Evolutionary conservation across 129 eudicot species (phyloP), one percentile per base, ranked within the genome.

Genomic region (Saussurea involucrata): DNA sequence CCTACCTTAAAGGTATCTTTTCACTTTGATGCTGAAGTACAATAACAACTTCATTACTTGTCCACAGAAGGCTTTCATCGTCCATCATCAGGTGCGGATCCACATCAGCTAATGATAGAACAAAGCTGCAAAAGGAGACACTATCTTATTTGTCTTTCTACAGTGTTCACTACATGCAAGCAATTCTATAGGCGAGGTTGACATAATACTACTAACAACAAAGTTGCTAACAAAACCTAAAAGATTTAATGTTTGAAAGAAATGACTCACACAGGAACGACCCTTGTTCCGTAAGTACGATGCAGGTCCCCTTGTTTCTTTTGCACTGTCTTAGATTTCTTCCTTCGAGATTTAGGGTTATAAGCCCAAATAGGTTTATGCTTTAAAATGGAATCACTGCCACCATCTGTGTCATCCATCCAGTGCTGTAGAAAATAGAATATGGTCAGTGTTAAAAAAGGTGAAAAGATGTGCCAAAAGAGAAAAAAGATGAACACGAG

Each of bases 71-170:
- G 83, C 95, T 92, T 76, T 95, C 99, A 81, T 95, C 99, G 72
- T 92, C 99, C 99, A 95, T 95, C 99, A 95, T 92, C 31, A 95
- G 96, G 80, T 87, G 85, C 53, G 95, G 91, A 87, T 95, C 99
- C 78, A 95, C 95, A 67, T 95, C 99, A 82, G 97, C 99, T 76
- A 95, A 75, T 21, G 99, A 95, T 60, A 95, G 80, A 81, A 95
- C 97, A 85, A 95, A 95, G 44, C 99, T 95, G 95, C 82, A 83
- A 75, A 76, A 72, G 40, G 61, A 53, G 72, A 63, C 15, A 53
- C 18, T 17, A 31, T 55, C 70, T 32, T 70, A 28, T 37, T 71
- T 63, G 13, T 78, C 53, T 78, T 61, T 71, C 65, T 22, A 60
- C 21, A 60, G 21, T 49, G 60, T 49, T 49, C 20, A 58, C 61